Percentiles rank a stretch among this genome's conserved stretches.
phyloP scores from a whole-genome alignment of 192 early-diverging fungal species.

The Glomus cerebriforme region DNA sequence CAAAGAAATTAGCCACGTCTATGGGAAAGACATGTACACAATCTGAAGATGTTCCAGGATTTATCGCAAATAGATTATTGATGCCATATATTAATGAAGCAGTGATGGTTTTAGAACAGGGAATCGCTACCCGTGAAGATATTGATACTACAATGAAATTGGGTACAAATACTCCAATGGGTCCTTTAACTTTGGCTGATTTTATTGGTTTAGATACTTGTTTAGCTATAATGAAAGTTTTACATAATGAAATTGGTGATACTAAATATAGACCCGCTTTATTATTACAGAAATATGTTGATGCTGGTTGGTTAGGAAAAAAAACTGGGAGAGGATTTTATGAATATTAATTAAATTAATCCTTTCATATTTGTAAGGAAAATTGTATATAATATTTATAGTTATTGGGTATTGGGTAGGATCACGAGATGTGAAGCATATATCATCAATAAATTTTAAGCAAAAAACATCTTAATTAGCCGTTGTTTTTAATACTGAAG shows the following conservation, averaged over 20 bases:
- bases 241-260: conserved; percentile 89
- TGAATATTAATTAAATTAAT: conserved; percentile 55
- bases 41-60: conserved; percentile 90
- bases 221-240: conserved; percentile 94
- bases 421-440: too few species aligned
- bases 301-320: conserved; percentile 95
- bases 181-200: conserved; percentile 93
- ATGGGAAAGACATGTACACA: conserved; percentile 96
- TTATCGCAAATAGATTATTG: conserved; percentile 94
- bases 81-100: conserved; percentile 99
- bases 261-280: conserved; percentile 94
- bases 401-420: too few species aligned
- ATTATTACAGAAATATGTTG: conserved; percentile 90
- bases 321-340: conserved; percentile 92
- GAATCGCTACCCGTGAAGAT: conserved; percentile 87
- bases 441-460: too few species aligned
- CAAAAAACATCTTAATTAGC: too few species aligned
- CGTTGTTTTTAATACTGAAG: too few species aligned
- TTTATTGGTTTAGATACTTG: conserved; percentile 99
- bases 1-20: conserved; percentile 70
- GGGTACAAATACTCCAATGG: conserved; percentile 97
- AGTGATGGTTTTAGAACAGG: conserved; percentile 78
- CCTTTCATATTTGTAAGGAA: too few species aligned
- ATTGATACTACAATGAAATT: conserved; percentile 99
- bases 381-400: too few species aligned